Base-by-base conservation (phyloP, 257 asterid species). In the Osmanthus fragrans region DNA sequence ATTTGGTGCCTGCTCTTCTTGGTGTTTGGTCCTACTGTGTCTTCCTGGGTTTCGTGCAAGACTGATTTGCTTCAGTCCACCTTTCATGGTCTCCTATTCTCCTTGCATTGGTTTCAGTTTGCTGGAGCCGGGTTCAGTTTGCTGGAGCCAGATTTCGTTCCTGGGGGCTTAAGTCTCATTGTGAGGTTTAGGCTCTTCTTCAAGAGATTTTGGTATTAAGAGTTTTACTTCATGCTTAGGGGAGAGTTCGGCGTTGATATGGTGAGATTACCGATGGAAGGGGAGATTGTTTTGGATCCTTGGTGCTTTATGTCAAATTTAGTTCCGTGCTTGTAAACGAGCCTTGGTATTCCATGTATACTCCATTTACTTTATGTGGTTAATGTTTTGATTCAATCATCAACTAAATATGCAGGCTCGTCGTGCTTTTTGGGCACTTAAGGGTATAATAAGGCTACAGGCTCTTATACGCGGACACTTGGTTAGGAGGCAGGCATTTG, bases 381-480 rank as follows among this genome's bases (percentile, higher is more conserved):
- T 79, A 69, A 42, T 60, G 68, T 60, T 34, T 27, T 49, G 58
- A 34, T 74, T 21, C 25, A 51, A 49, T 72, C 60, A 32, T 74
- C 73, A 72, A 69, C 71, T 73, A 75, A 58, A 71, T 80, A 29
- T 56, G 36, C 83, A 94, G 97, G 97, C 97, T 86, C 96, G 97
- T 56, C 94, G 98, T 12, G 96, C 98, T 83, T 94, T 92, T 71
- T 82, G 91, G 76, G 96, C 97, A 47, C 97, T 94, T 54, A 94
- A 89, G 90, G 97, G 97, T 63, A 92, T 94, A 77, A 94, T 92
- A 85, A 90, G 97, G 89, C 90, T 94, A 16, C 97, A 94, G 85
- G 98, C 98, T 75, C 93, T 94, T 77, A 92, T 94, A 71, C 96
- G 97, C 37, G 98, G 98, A 37, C 97, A 92, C 84, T 87, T 94